These are phyloP conservation scores for Dactylellina leptospora DNA, from an alignment of 2,329 filamentous ascomycete species.

Conservation along the genomic window DNA sequence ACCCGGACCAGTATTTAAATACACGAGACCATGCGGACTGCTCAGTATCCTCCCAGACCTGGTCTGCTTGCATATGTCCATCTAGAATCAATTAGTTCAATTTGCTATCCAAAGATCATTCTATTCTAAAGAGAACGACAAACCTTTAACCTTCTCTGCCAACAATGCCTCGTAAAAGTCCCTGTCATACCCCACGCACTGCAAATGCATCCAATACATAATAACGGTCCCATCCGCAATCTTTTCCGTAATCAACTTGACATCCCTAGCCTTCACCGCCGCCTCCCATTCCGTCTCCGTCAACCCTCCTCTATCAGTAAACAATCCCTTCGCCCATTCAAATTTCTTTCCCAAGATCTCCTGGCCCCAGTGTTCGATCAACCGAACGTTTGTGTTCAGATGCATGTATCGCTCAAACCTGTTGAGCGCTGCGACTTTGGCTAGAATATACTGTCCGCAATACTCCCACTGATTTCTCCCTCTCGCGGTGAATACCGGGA, in stretches of 20 bases:
- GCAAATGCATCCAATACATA: slow-evolving; percentile 47
- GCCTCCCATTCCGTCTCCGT: slow-evolving; percentile 25
- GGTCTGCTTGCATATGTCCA: too few relatives aligned
- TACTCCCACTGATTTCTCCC: slow-evolving; percentile 37
- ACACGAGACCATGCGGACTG: too few relatives aligned
- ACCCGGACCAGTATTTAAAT: too few relatives aligned
- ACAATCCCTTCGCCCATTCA: slow-evolving; percentile 35
- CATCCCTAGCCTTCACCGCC: neutral
- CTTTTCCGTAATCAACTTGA: neutral
- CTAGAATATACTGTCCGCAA: slow-evolving; percentile 38
- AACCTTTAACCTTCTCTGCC: slow-evolving; percentile 13
- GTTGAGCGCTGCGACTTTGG: slow-evolving; percentile 21
- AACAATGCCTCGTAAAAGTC: slow-evolving; percentile 27
- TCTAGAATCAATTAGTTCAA: too few relatives aligned
- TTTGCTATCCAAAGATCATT: too few relatives aligned
- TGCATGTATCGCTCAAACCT: slow-evolving; percentile 33
- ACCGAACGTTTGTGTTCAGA: neutral
- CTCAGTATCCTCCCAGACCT: too few relatives aligned
- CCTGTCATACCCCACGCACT: slow-evolving; percentile 35
- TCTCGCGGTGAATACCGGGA: slow-evolving; percentile 36
- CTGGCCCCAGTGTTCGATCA: slow-evolving; percentile 39
- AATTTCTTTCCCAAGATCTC: slow-evolving; percentile 25
- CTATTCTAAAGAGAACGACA: too few relatives aligned
- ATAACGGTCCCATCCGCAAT: slow-evolving; percentile 17
- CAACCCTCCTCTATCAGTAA: slow-evolving; percentile 18